Base-by-base conservation (phyloP, 2,329 filamentous ascomycete species). In the Fusarium decemcellulare region DNA sequence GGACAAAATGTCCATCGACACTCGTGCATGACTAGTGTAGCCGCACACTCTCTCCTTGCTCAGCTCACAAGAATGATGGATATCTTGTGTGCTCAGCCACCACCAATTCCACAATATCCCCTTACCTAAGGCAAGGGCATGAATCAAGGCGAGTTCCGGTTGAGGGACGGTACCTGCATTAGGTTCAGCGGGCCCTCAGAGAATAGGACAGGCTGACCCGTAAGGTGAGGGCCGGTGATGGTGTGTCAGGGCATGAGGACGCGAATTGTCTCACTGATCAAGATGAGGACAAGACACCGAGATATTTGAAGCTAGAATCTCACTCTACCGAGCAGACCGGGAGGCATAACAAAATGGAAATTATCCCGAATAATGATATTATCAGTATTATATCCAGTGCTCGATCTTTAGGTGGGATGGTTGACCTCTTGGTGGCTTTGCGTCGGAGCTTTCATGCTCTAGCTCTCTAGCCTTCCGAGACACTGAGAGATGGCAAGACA, bases 121-220 rank as follows among this genome's bases (percentile, higher is more conserved):
- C 47, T 71, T 72, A 47, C 46, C 57, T 43, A 60, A 54, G 52
- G 39, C 52, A 64, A 65, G 60, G 59, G 10, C 40, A 62, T 58
- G 63, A 68, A 64, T 70, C 63, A 70, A 59, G 67, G 46, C n/a
- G 36, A 43, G 37, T 42, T 37, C 15, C 36, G 32, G 50, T 36
- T 23, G 50, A 59, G 47, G 27, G 59, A 62, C 37, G 60, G 68
- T 71, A 71, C 68, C 68, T 70, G 68, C 68, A 70, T 71, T 70
- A 70, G 66, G 29, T 51, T 37, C 47, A 58, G 42, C 44, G 57
- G 53, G 32, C 46, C 54, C 47, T 59, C 16, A 40, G 37, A 60
- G 51, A 55, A 40, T 56, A 43, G 59, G 29, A 67, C 18, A 43
- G 56, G 34, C 61, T 60, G 34, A 53, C 59, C 30, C 43, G 46